phyloP scores from a whole-genome alignment of 768 basidiomycete species.

The Suillus hirtellus region DNA sequence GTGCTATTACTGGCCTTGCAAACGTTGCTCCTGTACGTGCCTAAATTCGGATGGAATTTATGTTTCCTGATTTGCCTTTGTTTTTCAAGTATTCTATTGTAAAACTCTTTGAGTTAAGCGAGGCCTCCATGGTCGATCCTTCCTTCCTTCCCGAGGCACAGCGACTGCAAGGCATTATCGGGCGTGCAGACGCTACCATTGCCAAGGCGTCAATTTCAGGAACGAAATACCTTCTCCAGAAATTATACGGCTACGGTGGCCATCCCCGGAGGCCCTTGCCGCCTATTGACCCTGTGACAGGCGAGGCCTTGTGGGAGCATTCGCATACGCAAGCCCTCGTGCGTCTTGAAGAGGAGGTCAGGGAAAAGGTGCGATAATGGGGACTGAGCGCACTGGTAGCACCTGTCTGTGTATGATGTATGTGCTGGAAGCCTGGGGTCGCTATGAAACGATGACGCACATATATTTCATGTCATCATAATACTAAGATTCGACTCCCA shows the following conservation, averaged over 20 bases:
- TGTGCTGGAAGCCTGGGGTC: not conserved
- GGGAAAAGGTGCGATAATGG: conserved; percentile 35
- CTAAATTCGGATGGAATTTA: conserved; percentile 7
- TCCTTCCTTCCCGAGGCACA: conserved; percentile 67
- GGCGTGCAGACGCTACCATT: conserved; percentile 79
- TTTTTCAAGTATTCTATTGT: conserved; percentile 51
- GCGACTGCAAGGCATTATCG: conserved; percentile 76
- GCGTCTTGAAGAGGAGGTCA: conserved; percentile 58
- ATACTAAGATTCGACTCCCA: not conserved
- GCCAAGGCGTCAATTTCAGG: conserved; percentile 76
- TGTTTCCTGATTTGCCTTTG: conserved; percentile 8
- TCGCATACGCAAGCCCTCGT: conserved; percentile 70
- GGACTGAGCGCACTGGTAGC: not conserved
- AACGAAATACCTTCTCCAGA: conserved; percentile 79
- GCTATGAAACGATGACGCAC: not conserved
- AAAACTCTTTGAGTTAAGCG: conserved; percentile 63
- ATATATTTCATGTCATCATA: not conserved
- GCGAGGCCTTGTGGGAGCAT: conserved; percentile 69
- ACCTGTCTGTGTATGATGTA: not conserved
- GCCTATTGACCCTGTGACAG: conserved; percentile 56
- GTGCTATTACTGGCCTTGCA: conserved; percentile 88
- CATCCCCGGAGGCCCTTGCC: conserved; percentile 75
- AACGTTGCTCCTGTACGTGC: conserved; percentile 73
- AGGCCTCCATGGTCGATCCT: conserved; percentile 53
- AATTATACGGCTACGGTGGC: conserved; percentile 80